These are phyloP conservation scores for Phytopythium litorale DNA, from an alignment of 352 stramenopile species.

Conservation along the genomic window DNA sequence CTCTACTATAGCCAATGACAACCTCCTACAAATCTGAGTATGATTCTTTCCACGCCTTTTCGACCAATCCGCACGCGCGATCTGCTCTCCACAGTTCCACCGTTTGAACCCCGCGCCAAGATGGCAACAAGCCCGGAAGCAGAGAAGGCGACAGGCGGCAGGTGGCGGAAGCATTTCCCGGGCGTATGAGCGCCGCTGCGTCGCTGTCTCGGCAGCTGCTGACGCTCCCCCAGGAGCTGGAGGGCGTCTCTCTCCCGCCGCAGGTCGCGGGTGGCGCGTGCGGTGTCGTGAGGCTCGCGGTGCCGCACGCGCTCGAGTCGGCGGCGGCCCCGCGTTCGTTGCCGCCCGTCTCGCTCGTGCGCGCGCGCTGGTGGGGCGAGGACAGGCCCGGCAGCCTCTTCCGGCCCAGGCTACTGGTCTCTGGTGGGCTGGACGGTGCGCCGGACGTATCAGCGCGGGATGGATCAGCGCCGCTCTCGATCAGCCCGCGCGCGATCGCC, in stretches of 20 bases:
- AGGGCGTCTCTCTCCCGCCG: slow-evolving; percentile 37
- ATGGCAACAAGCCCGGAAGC: not conserved
- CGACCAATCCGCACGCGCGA: not conserved
- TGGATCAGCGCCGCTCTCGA: not conserved
- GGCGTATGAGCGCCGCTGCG: slow-evolving; percentile 7
- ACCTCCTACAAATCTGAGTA: not conserved
- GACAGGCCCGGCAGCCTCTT: slow-evolving; percentile 41
- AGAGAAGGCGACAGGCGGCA: not conserved
- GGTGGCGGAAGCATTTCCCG: too few species aligned
- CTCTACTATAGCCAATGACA: not conserved
- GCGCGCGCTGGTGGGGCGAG: slow-evolving; percentile 59
- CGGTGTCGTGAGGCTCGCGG: slow-evolving; percentile 30
- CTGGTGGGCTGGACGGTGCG: slow-evolving; percentile 6
- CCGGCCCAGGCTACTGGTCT: slow-evolving; percentile 21
- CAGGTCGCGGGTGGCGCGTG: slow-evolving; percentile 21
- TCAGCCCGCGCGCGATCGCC: slow-evolving; percentile 19
- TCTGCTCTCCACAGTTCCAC: not conserved
- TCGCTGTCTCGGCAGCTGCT: slow-evolving; percentile 26
- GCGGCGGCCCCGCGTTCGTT: slow-evolving; percentile 22
- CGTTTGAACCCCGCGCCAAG: not conserved
- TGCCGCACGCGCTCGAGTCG: slow-evolving; percentile 37
- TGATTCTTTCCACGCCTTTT: not conserved
- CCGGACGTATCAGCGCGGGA: not conserved
- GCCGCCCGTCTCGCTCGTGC: slow-evolving; percentile 36
- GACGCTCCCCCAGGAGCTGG: slow-evolving; percentile 27